These are phyloP conservation scores for Heracleum sosnowskyi DNA, from an alignment of 129 eudicot genomes.

Conservation along the genomic window DNA sequence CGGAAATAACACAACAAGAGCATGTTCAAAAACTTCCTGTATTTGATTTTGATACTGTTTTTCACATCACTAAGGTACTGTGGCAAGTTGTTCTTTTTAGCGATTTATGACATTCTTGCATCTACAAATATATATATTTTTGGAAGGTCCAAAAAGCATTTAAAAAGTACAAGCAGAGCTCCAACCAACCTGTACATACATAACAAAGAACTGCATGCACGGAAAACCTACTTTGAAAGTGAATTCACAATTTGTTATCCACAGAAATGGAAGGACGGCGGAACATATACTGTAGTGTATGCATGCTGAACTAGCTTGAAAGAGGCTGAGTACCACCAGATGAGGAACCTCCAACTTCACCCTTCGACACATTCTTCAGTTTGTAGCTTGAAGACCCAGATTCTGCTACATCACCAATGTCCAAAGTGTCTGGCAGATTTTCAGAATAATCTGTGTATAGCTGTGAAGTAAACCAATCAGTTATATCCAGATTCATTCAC, in stretches of 20 bases:
- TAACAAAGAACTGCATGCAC: neutral
- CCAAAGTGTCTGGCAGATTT: slow-evolving; percentile 80
- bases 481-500: neutral
- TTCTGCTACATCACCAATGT: slow-evolving; percentile 77
- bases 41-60: neutral
- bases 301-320: slow-evolving; percentile 2
- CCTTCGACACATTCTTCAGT: slow-evolving; percentile 30
- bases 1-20: neutral
- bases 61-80: neutral
- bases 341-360: slow-evolving; percentile 28
- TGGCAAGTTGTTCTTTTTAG: neutral
- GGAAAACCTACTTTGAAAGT: neutral
- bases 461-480: slow-evolving; percentile 24
- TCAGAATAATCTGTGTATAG: slow-evolving; percentile 39
- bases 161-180: neutral
- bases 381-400: slow-evolving; percentile 37
- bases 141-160: neutral
- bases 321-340: slow-evolving; percentile 21
- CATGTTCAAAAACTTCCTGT: neutral
- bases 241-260: neutral
- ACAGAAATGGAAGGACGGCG: neutral
- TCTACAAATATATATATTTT: neutral
- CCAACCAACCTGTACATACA: slow-evolving; percentile 5
- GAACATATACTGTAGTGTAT: neutral
- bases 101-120: neutral